These are phyloP conservation scores for Rossbeevera mucosa DNA, from an alignment of 768 basidiomycete species.

Conservation along the genomic window DNA sequence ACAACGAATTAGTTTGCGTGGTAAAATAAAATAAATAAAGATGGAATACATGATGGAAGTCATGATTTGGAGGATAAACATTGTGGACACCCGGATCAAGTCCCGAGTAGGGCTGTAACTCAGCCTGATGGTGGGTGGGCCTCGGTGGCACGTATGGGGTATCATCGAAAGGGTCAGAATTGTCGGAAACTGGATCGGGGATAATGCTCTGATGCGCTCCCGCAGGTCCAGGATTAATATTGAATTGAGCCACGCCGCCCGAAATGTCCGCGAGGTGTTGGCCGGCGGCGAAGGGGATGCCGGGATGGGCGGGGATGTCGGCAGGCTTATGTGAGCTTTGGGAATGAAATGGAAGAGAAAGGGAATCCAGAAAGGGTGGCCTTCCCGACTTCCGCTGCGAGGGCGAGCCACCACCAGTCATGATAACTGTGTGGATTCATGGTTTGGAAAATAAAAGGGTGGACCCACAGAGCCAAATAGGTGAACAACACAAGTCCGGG, in stretches of 20 bases:
- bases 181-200: slow-evolving; percentile 8
- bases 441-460: slow-evolving; percentile 23
- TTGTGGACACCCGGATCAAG: slow-evolving; percentile 8
- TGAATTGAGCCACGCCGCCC: slow-evolving; percentile 11
- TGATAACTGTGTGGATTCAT: slow-evolving; percentile 23
- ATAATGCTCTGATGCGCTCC: slow-evolving; percentile 13
- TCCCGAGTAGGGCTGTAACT: slow-evolving; percentile 14
- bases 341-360: slow-evolving; percentile 14
- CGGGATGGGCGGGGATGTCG: slow-evolving; percentile 15
- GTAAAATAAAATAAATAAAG: background rate
- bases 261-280: slow-evolving; percentile 8
- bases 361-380: slow-evolving; percentile 8
- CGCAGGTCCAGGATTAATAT: background rate
- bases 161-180: slow-evolving; percentile 24
- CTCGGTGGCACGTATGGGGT: slow-evolving; percentile 30
- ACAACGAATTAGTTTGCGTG: background rate
- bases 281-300: slow-evolving; percentile 11
- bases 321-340: slow-evolving; percentile 13
- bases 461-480: slow-evolving; percentile 36
- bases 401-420: slow-evolving; percentile 24
- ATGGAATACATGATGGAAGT: slow-evolving; percentile 15
- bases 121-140: slow-evolving; percentile 13
- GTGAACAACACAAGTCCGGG: slow-evolving; percentile 19
- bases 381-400: slow-evolving; percentile 12
- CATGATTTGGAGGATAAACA: slow-evolving; percentile 12